phyloP scores from a whole-genome alignment of 164 flowering plant genomes.

The Brasenia schreberi region DNA sequence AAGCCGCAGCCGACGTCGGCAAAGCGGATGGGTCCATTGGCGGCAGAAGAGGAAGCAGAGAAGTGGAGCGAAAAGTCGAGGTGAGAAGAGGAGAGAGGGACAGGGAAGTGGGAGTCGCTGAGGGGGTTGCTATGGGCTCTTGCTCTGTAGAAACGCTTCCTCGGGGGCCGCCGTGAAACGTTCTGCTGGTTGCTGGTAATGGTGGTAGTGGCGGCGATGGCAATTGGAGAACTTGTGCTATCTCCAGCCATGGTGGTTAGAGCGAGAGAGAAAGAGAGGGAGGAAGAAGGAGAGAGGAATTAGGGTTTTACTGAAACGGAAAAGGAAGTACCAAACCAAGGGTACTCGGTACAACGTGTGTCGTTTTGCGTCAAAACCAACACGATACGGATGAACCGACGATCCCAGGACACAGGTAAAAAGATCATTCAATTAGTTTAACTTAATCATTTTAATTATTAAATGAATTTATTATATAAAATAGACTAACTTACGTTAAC shows the following conservation, averaged over 20 bases:
- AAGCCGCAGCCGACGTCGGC: slow-evolving; percentile 96
- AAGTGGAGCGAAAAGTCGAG: slow-evolving; percentile 57
- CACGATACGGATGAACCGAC: too few relatives aligned
- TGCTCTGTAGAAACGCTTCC: slow-evolving; percentile 90
- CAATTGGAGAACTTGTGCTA: background rate
- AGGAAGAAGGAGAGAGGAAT: background rate
- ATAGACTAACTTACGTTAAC: too few relatives aligned
- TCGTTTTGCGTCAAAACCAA: too few relatives aligned
- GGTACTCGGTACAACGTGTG: too few relatives aligned
- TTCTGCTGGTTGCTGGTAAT: slow-evolving; percentile 24
- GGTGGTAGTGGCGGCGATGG: background rate
- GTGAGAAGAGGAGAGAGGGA: slow-evolving; percentile 55
- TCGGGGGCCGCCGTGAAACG: slow-evolving; percentile 59
- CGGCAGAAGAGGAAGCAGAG: slow-evolving; percentile 34
- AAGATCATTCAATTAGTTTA: too few relatives aligned
- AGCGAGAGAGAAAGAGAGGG: background rate
- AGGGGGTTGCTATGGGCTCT: slow-evolving; percentile 93
- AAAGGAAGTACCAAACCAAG: too few relatives aligned
- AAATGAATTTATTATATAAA: too few relatives aligned
- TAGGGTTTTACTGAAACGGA: too few relatives aligned
- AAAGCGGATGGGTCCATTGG: slow-evolving; percentile 33
- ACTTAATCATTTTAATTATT: too few relatives aligned
- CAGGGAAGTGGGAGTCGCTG: slow-evolving; percentile 92
- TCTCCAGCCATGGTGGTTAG: background rate
- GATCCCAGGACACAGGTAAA: too few relatives aligned